These are phyloP conservation scores for Schwanniomyces pseudopolymorphus DNA, from an alignment of 805 yeast genomes.

Conservation along the genomic window DNA sequence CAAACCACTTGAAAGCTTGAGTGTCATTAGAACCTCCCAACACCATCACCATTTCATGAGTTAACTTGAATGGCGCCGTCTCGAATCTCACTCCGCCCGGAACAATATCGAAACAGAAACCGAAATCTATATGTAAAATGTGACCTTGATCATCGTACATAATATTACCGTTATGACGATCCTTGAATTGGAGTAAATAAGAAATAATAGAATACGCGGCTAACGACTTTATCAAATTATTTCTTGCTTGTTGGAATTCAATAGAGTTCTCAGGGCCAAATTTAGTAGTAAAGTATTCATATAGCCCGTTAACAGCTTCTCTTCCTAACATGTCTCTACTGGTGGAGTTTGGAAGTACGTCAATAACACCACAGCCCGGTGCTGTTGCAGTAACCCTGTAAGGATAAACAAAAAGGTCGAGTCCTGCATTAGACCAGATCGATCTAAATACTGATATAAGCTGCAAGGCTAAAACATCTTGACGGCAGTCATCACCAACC, in stretches of 20 bases:
- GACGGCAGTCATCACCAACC: constrained; percentile 99
- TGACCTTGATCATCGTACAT: constrained; percentile 96
- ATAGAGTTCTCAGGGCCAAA: constrained; percentile 93
- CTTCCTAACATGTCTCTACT: constrained; percentile 98
- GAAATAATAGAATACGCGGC: constrained; percentile 95
- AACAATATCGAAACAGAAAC: constrained; percentile 96
- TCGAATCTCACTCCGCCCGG: constrained; percentile 99
- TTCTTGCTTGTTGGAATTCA: constrained; percentile 87
- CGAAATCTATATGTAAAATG: constrained; percentile 94
- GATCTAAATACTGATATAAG: constrained; percentile 87
- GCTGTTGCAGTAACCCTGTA: constrained; percentile 97
- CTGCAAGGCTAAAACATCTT: constrained; percentile 92
- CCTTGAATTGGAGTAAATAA: constrained; percentile 88
- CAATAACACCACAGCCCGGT: constrained; percentile 99
- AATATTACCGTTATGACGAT: constrained; percentile 97
- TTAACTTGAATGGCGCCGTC: constrained; percentile 95
- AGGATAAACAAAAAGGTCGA: constrained; percentile 90
- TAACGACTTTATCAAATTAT: constrained; percentile 87
- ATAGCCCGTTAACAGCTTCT: constrained; percentile 96
- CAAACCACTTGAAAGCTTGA: constrained; percentile 90
- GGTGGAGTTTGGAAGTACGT: constrained; percentile 91
- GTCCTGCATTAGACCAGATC: constrained; percentile 83
- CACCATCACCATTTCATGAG: constrained; percentile 93
- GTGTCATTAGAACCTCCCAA: constrained; percentile 89
- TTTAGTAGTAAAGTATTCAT: constrained; percentile 86